Conservation (phyloP, 1,284 basidiomycete species). For the Naganishia cerealis region DNA sequence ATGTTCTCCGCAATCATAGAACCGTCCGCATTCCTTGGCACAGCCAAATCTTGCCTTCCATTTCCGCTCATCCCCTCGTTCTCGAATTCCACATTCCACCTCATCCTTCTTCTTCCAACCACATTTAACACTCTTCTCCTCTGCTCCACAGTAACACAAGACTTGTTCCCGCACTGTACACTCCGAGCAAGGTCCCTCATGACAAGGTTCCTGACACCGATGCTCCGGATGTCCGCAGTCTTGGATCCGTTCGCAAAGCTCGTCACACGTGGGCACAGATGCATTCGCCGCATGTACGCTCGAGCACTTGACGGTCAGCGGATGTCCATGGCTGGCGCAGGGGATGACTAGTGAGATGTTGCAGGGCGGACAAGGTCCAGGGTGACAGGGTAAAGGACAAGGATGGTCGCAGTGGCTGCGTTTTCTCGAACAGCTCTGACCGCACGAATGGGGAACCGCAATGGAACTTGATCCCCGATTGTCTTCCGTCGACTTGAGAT, state of each 20-base stretch:
- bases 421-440: conserved; percentile 68
- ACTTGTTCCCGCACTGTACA: conserved; percentile 63
- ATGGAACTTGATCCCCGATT: conserved; percentile 13
- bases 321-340: conserved; percentile 68
- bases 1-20: conserved; percentile 75
- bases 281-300: conserved; percentile 53
- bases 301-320: conserved; percentile 67
- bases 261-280: conserved; percentile 64
- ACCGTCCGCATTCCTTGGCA: conserved; percentile 63
- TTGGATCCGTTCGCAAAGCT: conserved; percentile 62
- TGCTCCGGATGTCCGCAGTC: conserved; percentile 68
- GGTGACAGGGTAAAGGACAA: conserved; percentile 63
- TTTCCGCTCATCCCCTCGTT: conserved; percentile 37
- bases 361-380: conserved; percentile 76
- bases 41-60: conserved; percentile 76
- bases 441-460: conserved; percentile 75
- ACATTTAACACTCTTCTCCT: conserved; percentile 64
- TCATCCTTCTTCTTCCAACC: conserved; percentile 60
- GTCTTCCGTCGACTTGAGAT: conserved; percentile 25
- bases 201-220: conserved; percentile 60
- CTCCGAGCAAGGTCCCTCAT: conserved; percentile 67
- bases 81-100: conserved; percentile 43
- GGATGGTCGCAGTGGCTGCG: conserved; percentile 64
- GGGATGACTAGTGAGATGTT: conserved; percentile 59
- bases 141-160: conserved; percentile 75